These are phyloP conservation scores for Penicillium palitans DNA, from an alignment of 2,329 filamentous ascomycete genomes.

Conservation along the genomic window DNA sequence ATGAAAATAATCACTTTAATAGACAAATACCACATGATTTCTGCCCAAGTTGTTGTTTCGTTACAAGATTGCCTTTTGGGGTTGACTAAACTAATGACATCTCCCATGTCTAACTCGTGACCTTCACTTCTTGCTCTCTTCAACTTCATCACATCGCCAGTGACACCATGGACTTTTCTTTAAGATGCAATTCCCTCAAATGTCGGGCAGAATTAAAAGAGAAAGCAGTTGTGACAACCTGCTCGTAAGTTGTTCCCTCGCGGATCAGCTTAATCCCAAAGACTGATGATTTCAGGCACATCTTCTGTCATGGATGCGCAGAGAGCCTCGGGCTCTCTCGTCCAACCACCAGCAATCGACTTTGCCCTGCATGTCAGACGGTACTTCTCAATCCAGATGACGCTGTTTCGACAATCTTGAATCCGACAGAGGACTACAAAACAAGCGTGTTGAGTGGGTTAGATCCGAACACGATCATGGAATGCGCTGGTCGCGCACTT, in stretches of 20 bases:
- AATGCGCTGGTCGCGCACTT: constrained; percentile 76
- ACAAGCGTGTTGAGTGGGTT: constrained; percentile 81
- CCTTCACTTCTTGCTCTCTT: constrained; percentile 9
- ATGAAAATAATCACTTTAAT: constrained; percentile 17
- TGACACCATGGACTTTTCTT: constrained; percentile 65
- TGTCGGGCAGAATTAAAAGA: constrained; percentile 70
- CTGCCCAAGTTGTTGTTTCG: not conserved
- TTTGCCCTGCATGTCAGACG: constrained; percentile 75
- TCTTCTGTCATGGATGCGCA: constrained; percentile 79
- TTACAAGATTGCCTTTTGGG: not conserved
- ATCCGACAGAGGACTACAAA: constrained; percentile 86
- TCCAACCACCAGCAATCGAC: constrained; percentile 53
- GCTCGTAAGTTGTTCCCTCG: constrained; percentile 60
- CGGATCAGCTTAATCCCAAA: not conserved
- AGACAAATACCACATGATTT: constrained; percentile 10
- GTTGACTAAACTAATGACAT: not conserved
- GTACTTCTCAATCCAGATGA: constrained; percentile 71
- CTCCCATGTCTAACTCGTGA: constrained; percentile 8
- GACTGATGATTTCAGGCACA: constrained; percentile 60
- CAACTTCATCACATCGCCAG: constrained; percentile 12
- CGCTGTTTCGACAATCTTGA: constrained; percentile 68
- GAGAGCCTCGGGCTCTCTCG: constrained; percentile 62
- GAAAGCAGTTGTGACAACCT: constrained; percentile 81
- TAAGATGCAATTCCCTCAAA: constrained; percentile 78
- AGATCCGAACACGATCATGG: constrained; percentile 78